Conservation (phyloP, 257 asterid species). For the Phtheirospermum japonicum region DNA sequence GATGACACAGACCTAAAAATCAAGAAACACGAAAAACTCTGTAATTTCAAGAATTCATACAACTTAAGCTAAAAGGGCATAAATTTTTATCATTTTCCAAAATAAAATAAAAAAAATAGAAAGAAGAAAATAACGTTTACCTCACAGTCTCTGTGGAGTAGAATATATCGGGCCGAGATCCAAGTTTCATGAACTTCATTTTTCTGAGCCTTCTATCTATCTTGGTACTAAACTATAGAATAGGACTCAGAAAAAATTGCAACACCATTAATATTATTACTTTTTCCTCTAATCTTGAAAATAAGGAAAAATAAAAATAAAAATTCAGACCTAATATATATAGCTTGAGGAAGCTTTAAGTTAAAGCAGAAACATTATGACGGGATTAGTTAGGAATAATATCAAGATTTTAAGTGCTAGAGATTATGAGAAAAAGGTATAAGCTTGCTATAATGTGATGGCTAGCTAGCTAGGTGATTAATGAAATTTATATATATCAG, state of each 20-base stretch:
- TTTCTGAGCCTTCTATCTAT: constrained; percentile 12
- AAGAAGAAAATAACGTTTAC: constrained; percentile 26
- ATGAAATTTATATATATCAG: constrained; percentile 4
- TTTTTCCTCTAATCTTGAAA: too few species aligned
- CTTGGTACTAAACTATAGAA: neutral
- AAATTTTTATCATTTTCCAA: constrained; percentile 11
- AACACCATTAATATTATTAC: too few species aligned
- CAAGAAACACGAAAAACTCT: constrained; percentile 17
- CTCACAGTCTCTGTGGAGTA: constrained; percentile 70
- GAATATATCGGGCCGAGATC: constrained; percentile 80
- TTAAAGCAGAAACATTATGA: constrained; percentile 26
- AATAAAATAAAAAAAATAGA: neutral
- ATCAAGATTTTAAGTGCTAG: too few species aligned
- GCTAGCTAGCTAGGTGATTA: neutral
- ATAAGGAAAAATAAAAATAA: too few species aligned
- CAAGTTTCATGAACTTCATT: constrained; percentile 95
- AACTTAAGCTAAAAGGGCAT: too few species aligned
- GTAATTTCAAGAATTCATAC: too few species aligned
- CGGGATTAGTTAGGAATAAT: too few species aligned
- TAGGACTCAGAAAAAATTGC: too few species aligned
- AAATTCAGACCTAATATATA: too few species aligned
- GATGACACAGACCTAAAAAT: constrained; percentile 70
- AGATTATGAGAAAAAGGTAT: too few species aligned
- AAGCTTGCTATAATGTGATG: too few species aligned
- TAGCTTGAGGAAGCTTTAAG: too few species aligned